Evolutionary conservation across 352 stramenopile species (phyloP).

Genomic region (Thraustochytrium striatum): DNA sequence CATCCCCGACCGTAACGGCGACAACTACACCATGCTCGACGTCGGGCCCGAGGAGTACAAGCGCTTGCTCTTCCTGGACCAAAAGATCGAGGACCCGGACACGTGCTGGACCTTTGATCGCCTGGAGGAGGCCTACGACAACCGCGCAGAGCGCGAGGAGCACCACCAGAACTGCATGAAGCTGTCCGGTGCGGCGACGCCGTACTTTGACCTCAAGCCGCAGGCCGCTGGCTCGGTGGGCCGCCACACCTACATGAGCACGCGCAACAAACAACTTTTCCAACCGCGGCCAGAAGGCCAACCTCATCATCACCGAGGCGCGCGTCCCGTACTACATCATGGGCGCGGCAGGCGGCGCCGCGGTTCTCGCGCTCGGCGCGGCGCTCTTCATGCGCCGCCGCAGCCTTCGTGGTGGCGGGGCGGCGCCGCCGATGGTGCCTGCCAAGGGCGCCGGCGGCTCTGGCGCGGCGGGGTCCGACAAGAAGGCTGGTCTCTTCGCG

Average conservation of each 20-base stretch:
- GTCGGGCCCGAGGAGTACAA: neutral
- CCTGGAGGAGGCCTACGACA: neutral
- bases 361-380: neutral
- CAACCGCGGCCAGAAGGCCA: slow-evolving; percentile 50
- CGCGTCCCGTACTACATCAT: slow-evolving; percentile 1
- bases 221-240: slow-evolving; percentile 14
- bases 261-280: slow-evolving; percentile 61
- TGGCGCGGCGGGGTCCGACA: too few species aligned
- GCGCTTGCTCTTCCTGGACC: neutral
- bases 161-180: slow-evolving; percentile 56
- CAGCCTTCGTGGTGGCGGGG: neutral
- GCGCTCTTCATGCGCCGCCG: neutral
- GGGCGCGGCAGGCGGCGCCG: neutral
- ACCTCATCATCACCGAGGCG: neutral
- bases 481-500: neutral
- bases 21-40: slow-evolving; percentile 18
- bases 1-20: slow-evolving; percentile 18
- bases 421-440: too few species aligned
- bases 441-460: too few species aligned
- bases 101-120: neutral
- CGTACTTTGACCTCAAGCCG: slow-evolving; percentile 57
- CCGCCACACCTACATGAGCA: slow-evolving; percentile 52
- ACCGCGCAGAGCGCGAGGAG: slow-evolving; percentile 51
- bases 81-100: slow-evolving; percentile 32
- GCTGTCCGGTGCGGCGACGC: slow-evolving; percentile 54